phyloP scores from a whole-genome alignment of 108 stramenopile species.

The Skeletonema costatum region DNA sequence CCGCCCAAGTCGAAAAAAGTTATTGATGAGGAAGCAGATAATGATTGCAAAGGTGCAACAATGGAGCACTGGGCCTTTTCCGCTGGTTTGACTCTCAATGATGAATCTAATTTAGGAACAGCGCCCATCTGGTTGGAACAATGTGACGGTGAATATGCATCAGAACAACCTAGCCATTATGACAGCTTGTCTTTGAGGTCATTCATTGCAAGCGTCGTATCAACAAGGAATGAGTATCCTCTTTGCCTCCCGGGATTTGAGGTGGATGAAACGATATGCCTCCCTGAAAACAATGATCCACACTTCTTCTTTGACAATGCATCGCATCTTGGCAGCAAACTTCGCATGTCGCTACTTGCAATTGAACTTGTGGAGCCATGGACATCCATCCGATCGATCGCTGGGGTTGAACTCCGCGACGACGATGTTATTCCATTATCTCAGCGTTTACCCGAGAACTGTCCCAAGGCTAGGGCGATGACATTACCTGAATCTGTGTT shows the following conservation, averaged over 20 bases:
- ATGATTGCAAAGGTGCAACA: slow-evolving; percentile 1
- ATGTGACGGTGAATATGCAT: slow-evolving; percentile 22
- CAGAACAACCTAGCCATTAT: slow-evolving; percentile 15
- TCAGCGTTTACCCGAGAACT: slow-evolving; percentile 30
- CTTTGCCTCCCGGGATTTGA: slow-evolving; percentile 61
- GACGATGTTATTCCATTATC: slow-evolving; percentile 58
- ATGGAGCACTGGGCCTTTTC: slow-evolving; percentile 86
- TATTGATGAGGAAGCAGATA: background rate
- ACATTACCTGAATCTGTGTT: slow-evolving; percentile 31
- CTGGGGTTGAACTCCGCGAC: slow-evolving; percentile 53
- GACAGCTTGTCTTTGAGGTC: slow-evolving; percentile 24
- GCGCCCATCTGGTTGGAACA: slow-evolving; percentile 16
- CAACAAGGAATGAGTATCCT: slow-evolving; percentile 61
- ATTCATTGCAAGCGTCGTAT: slow-evolving; percentile 35
- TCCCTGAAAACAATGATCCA: slow-evolving; percentile 33
- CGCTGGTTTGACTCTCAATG: slow-evolving; percentile 7
- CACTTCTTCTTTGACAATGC: slow-evolving; percentile 49
- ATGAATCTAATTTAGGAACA: background rate
- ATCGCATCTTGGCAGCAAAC: slow-evolving; percentile 88
- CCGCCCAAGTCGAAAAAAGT: background rate
- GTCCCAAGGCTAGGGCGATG: slow-evolving; percentile 29
- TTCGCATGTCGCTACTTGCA: slow-evolving; percentile 81
- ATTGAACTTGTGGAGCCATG: slow-evolving; percentile 93
- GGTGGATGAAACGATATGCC: background rate
- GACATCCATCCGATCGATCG: slow-evolving; percentile 60